Percentiles rank a stretch among this genome's conserved stretches.
phyloP scores from a whole-genome alignment of 139 green algal genomes.

The Nannochloris sp. region DNA sequence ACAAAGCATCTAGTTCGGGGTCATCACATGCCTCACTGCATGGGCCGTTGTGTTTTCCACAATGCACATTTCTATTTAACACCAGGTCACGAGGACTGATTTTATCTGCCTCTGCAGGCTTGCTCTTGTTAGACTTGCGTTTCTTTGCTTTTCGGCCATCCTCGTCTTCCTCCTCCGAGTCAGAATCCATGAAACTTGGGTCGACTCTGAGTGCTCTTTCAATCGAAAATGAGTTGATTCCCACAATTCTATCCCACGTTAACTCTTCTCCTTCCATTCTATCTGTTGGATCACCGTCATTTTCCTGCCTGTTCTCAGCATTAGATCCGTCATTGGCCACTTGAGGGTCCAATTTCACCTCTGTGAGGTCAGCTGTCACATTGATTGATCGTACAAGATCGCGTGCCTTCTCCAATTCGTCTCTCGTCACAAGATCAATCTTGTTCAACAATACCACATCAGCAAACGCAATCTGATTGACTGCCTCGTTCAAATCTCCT shows the following conservation, averaged over 20 bases:
- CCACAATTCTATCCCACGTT: constrained; percentile 35
- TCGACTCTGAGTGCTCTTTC: constrained; percentile 61
- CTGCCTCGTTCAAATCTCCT: constrained; percentile 59
- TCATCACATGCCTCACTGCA: constrained; percentile 5
- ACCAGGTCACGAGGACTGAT: background rate
- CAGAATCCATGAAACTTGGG: constrained; percentile 58
- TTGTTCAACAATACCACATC: constrained; percentile 90
- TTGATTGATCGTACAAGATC: constrained; percentile 68
- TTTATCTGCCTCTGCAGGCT: background rate
- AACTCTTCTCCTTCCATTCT: background rate
- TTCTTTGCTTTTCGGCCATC: background rate
- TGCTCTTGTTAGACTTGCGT: background rate
- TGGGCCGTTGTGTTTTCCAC: constrained; percentile 1
- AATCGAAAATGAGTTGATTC: constrained; percentile 69
- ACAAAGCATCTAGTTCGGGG: constrained; percentile 7
- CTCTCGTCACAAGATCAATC: constrained; percentile 42
- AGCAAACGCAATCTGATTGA: constrained; percentile 77
- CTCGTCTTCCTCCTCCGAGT: constrained; percentile 36
- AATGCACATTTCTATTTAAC: background rate
- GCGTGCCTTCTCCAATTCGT: constrained; percentile 27
- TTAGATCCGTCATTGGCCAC: background rate
- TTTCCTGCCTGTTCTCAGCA: background rate
- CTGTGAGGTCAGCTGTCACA: constrained; percentile 50
- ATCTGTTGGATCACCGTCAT: background rate
- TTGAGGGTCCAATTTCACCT: constrained; percentile 52